phyloP scores from a whole-genome alignment of 1,139 yeast genomes.

The Pichia sp. region DNA sequence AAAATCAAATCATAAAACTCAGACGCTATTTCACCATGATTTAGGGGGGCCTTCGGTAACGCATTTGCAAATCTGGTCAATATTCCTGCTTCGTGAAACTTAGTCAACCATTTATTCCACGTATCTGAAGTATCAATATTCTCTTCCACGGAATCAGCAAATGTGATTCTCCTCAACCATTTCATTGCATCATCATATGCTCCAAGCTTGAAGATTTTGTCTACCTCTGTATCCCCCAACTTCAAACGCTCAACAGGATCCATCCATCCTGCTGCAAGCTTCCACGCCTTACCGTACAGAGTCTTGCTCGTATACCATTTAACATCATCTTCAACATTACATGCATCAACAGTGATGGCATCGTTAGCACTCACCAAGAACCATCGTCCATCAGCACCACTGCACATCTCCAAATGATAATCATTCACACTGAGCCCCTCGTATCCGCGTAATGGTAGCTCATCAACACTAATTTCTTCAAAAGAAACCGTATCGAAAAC shows the following conservation, averaged over 20 bases:
- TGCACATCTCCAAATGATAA: conserved; percentile 45
- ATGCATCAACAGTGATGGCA: conserved; percentile 63
- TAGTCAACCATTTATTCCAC: conserved; percentile 64
- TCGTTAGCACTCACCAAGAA: conserved; percentile 76
- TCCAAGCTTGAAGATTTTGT: conserved; percentile 40
- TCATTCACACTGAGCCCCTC: conserved; percentile 72
- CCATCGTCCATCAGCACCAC: conserved; percentile 32
- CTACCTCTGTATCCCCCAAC: conserved; percentile 59
- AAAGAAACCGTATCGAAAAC: conserved; percentile 60
- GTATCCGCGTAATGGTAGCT: conserved; percentile 55
- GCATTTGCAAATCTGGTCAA: conserved; percentile 40
- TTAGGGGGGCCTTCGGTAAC: no score
- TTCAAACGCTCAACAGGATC: conserved; percentile 43
- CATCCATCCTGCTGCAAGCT: conserved; percentile 53
- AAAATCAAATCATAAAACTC: conserved; percentile 48
- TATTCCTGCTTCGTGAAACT: conserved; percentile 46
- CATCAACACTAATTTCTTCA: conserved; percentile 78
- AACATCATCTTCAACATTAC: conserved; percentile 59
- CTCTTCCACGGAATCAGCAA: conserved; percentile 28
- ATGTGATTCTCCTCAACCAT: no score
- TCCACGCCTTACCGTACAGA: conserved; percentile 66
- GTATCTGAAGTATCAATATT: conserved; percentile 28
- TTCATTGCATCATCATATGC: conserved; percentile 53
- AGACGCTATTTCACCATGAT: no score
- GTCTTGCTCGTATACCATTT: conserved; percentile 62